Evolutionary conservation across 352 stramenopile genomes (phyloP), one percentile per base, ranked within the genome.

Genomic region (Globisporangium carolinianum): DNA sequence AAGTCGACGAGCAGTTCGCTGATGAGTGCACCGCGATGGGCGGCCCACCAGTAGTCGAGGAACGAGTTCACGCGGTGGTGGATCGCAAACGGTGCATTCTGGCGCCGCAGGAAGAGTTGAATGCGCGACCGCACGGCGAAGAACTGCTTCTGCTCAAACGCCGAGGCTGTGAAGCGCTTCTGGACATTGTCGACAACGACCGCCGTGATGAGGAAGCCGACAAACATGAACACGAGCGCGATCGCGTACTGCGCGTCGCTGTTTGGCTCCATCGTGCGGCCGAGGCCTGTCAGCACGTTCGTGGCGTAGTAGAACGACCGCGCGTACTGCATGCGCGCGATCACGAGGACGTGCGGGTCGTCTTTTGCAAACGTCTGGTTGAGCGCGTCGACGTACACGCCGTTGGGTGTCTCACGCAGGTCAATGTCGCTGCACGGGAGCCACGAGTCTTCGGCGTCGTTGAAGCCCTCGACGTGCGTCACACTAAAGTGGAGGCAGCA

Each of bases 131-230:
- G 67, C 10, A 61, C 68, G 3, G 72, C 66, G 10, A 73, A 73
- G 50, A 81, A 81, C 39, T 78, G 57, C 51, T 79, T 81, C 42
- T 81, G 67, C 42, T 81, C 72, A 51, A 63, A 67, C n/a, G 72
- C 72, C 1, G 72, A 78, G 5, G 72, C 72, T 0, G 72, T 79
- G 57, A 82, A 74, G 6, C 68, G 70, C 52, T 82, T 82, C 38
- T 82, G 72, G 1, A 79, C 72, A 14, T 76, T 75, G 57, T 82
- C 72, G 15, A 82, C 72, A 35, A 82, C 71, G 11, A 76, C 66
- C 7, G 69, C 69, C 3, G 72, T 82, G 47, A 82, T 72, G 18
- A 82, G 56, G 58, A 82, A 79, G 14, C 72, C 72, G n/a, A 60
- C 72, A 12, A 78, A 61, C 72, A 82, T 82, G 65, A 79, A 73